A percentile compares a stretch with the other conserved stretches of the same genome.
Conservation (phyloP, 1,284 basidiomycete genomes). For the Ganoderma boninense region DNA sequence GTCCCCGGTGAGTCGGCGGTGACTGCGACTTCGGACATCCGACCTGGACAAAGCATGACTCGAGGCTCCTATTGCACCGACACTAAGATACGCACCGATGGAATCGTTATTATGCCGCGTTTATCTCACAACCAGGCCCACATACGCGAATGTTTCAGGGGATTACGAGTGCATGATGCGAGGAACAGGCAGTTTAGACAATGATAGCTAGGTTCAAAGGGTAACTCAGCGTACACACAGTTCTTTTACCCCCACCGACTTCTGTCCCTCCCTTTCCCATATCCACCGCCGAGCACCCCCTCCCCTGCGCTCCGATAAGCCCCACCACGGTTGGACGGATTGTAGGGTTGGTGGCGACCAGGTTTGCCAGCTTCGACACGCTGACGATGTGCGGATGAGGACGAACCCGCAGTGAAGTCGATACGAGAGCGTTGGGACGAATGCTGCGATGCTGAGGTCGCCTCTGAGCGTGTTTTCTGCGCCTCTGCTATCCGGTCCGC, state of each 20-base stretch:
- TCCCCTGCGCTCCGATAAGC: constrained; percentile 3
- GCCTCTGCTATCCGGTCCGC: constrained; percentile 63
- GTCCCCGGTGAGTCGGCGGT: too few relatives aligned
- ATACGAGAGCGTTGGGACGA: constrained; percentile 64
- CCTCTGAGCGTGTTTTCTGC: constrained; percentile 69
- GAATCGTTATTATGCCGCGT: not conserved
- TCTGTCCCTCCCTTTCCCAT: constrained; percentile 27
- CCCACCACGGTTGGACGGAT: constrained; percentile 12
- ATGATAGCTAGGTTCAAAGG: not conserved
- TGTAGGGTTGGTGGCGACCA: constrained; percentile 28
- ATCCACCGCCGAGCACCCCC: constrained; percentile 31
- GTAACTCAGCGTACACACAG: not conserved
- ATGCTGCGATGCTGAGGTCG: constrained; percentile 56
- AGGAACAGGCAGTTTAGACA: not conserved
- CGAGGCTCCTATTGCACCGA: not conserved
- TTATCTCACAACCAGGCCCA: not conserved
- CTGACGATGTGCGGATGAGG: constrained; percentile 23
- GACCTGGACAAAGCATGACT: not conserved
- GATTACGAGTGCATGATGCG: not conserved
- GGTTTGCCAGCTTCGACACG: constrained; percentile 10
- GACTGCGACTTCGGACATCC: not conserved
- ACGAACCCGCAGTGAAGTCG: constrained; percentile 51
- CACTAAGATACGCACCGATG: not conserved
- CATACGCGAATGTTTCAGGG: not conserved
- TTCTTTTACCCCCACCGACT: constrained; percentile 32